Evolutionary conservation across 2,329 filamentous ascomycete genomes (phyloP), one percentile per base, ranked within the genome.

Genomic region (Colletotrichum noveboracense): DNA sequence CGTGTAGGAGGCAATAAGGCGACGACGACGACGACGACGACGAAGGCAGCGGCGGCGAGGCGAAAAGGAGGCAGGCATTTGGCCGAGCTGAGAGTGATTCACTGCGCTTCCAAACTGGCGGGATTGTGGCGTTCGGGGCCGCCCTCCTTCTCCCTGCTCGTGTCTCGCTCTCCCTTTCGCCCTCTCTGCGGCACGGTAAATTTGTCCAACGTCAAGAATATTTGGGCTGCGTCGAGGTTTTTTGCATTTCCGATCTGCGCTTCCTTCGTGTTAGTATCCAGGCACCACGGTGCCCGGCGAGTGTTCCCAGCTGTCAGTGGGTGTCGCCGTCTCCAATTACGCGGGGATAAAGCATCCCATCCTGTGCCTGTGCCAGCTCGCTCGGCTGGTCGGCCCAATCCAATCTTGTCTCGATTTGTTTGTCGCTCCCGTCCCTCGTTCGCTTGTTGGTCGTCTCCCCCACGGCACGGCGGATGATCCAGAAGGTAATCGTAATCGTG

Each of bases 61-160:
- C 32, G 43, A 43, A 43, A 55, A n/a, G 58, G 64, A 70, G n/a
- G 43, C 43, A 21, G 43, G 43, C 48, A 65, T 65, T 43, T 58
- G 38, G 66, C 48, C 48, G 58, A 64, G 66, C 32, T 58, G 71
- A 62, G 43, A 64, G 26, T 64, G 71, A 62, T 64, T 70, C 58
- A 64, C 58, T 43, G 48, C 24, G 48, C 61, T 58, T 70, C 71
- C 58, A 48, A 36, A 64, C 48, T 38, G 58, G 32, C 66, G 66
- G 71, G 71, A 70, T 60, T 48, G 66, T 65, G 71, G 71, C 66
- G 71, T 71, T 56, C 28, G 43, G 66, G 18, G 58, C 34, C n/a
- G 52, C 65, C 28, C 43, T 74, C 71, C 32, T 30, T 55, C 43
- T 32, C 60, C 26, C 26, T 34, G 30, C 56, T 32, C 10, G 58